Conservation (phyloP, 1,284 basidiomycete genomes). For the Pseudozyma sp. region DNA sequence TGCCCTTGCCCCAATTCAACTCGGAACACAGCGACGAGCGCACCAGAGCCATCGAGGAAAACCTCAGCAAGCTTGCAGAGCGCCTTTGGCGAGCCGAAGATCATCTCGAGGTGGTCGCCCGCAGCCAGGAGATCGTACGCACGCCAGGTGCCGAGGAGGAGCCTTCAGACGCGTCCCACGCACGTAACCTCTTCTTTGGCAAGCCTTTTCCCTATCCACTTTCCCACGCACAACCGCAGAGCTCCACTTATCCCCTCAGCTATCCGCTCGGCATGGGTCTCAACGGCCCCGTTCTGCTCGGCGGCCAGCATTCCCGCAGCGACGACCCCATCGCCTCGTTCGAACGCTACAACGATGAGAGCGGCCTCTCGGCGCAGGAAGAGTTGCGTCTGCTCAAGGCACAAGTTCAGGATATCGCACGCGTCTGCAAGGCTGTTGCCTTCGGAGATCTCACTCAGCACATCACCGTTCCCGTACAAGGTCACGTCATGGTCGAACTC, state of each 20-base stretch:
- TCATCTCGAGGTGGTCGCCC: constrained; percentile 49
- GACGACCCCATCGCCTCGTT: constrained; percentile 66
- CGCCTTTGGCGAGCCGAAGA: constrained; percentile 62
- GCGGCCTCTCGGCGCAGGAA: constrained; percentile 74
- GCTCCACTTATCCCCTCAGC: constrained; percentile 64
- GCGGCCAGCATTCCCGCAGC: constrained; percentile 32
- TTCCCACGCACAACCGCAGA: constrained; percentile 62
- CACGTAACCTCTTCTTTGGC: constrained; percentile 45
- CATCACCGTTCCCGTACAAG: constrained; percentile 95
- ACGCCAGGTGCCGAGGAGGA: constrained; percentile 43
- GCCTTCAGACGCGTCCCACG: constrained; percentile 8
- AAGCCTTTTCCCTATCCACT: constrained; percentile 63
- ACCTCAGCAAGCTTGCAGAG: constrained; percentile 55
- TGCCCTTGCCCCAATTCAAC: constrained; percentile 58
- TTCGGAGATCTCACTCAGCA: constrained; percentile 93
- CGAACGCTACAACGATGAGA: constrained; percentile 65
- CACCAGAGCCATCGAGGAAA: constrained; percentile 54
- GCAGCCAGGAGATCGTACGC: constrained; percentile 46
- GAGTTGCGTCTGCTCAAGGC: constrained; percentile 85
- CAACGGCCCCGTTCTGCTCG: constrained; percentile 63
- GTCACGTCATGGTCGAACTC: constrained; percentile 95
- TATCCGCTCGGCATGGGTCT: constrained; percentile 66
- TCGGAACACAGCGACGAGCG: constrained; percentile 46
- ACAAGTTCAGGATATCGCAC: constrained; percentile 88
- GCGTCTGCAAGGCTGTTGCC: constrained; percentile 96